Evolutionary conservation across 2,329 filamentous ascomycete genomes (phyloP), one percentile per base, ranked within the genome.

Genomic region (Hypoxylon sp.): DNA sequence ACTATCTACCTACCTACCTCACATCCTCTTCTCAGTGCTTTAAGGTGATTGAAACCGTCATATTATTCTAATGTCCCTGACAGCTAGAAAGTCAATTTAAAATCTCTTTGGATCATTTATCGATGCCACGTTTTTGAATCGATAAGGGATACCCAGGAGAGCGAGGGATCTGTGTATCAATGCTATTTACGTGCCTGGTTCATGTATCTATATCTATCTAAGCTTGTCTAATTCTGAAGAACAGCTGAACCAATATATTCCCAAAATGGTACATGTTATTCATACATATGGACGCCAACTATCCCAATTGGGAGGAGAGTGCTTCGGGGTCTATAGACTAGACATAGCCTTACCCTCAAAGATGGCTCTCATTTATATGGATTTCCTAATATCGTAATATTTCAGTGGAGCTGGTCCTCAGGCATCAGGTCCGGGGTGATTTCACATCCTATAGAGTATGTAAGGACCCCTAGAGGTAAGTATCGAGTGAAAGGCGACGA

Each of bases 121-220:
- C 19, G 37, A 26, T 53, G 42, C 35, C 53, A 47, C 29, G 37
- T 44, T 39, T 44, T 39, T 50, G 22, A 57, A 33, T 33, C n/a
- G 19, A 42, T 44, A 61, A 53, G 33, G 46, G 42, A 46, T 65
- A 24, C 22, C 29, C 26, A 50, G 26, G 55, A 6, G 17, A 10
- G 26, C 8, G 53, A 68, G 65, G 61, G 56, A 65, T 68, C 8
- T 24, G 17, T 37, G 31, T 53, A 39, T 37, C 48, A 44, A 44
- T 51, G 22, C 10, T 54, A n/a, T 22, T 5, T 47, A 14, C 11
- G 50, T 52, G 31, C 37, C 55, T 68, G 44, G 39, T 47, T 65
- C 47, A 62, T 42, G 22, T 56, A 10, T 31, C 57, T 31, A 62
- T 56, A 65, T 57, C 53, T 56, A 65, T 57, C 53, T 37, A 35